Conservation (phyloP, 441 rosid species). For the Manihot esculenta region DNA sequence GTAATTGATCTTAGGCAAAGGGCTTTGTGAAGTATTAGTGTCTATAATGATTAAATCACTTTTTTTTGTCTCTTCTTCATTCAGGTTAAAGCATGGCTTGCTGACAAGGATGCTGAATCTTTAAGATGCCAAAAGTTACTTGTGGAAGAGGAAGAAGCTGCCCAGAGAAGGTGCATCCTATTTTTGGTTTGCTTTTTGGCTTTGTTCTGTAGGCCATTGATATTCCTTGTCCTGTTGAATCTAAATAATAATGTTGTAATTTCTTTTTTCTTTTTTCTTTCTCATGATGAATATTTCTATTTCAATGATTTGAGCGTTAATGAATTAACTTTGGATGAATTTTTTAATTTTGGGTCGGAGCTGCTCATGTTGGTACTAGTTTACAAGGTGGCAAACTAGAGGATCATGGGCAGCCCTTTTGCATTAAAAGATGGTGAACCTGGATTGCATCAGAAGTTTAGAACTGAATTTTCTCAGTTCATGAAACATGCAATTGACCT, state of each 20-base stretch:
- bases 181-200: conserved; percentile 3
- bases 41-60: conserved; percentile 10
- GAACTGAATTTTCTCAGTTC: not conserved
- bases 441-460: not conserved
- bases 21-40: not conserved
- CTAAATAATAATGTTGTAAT: not conserved
- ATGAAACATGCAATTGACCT: not conserved
- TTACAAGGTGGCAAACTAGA: not conserved
- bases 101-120: conserved; percentile 95
- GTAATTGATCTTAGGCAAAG: not conserved
- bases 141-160: conserved; percentile 97
- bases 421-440: not conserved
- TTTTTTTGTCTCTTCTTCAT: conserved; percentile 17
- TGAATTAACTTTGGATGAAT: conserved; percentile 2
- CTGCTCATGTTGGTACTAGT: not conserved
- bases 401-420: not conserved
- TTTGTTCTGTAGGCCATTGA: not conserved
- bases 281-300: conserved; percentile 1
- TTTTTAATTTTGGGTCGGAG: not conserved
- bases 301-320: not conserved
- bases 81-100: conserved; percentile 87
- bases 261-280: not conserved
- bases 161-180: conserved; percentile 64
- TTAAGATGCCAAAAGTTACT: conserved; percentile 87
- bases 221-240: not conserved